Conservation (phyloP, 345 rosid species). For the Leavenworthia alabamica region DNA sequence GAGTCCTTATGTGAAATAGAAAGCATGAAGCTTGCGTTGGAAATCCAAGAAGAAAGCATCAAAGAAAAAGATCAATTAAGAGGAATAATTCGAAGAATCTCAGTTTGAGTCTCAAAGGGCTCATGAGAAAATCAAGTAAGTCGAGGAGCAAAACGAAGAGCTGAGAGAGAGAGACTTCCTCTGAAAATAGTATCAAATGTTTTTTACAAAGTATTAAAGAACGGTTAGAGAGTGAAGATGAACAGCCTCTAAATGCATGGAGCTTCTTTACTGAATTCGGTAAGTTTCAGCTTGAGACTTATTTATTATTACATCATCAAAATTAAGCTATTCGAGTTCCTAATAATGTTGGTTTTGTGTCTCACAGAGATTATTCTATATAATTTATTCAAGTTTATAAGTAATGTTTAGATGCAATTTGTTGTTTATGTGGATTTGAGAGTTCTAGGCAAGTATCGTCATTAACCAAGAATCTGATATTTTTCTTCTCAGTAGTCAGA, state of each 20-base stretch:
- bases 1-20: slow-evolving; percentile 81
- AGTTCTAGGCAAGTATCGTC: too few relatives aligned
- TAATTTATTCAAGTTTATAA: too few relatives aligned
- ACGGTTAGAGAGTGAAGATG: slow-evolving; percentile 37
- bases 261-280: slow-evolving; percentile 37
- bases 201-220: slow-evolving; percentile 36
- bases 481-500: too few relatives aligned
- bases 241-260: slow-evolving; percentile 13
- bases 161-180: slow-evolving; percentile 37
- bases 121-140: slow-evolving; percentile 25
- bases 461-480: too few relatives aligned
- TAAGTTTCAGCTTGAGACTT: slow-evolving; percentile 27
- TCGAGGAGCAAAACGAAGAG: slow-evolving; percentile 50
- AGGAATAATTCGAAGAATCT: slow-evolving; percentile 41
- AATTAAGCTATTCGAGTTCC: neutral
- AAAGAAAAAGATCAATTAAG: slow-evolving; percentile 44
- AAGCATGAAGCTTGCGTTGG: slow-evolving; percentile 71
- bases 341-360: slow-evolving; percentile 11
- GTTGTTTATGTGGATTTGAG: too few relatives aligned
- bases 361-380: slow-evolving; percentile 22
- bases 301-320: neutral
- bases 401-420: too few relatives aligned
- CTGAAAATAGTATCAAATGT: slow-evolving; percentile 35
- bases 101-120: slow-evolving; percentile 41
- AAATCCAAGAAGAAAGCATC: slow-evolving; percentile 45